Base-by-base conservation (phyloP, 2,329 filamentous ascomycete species). In the Epichloe sp. region DNA sequence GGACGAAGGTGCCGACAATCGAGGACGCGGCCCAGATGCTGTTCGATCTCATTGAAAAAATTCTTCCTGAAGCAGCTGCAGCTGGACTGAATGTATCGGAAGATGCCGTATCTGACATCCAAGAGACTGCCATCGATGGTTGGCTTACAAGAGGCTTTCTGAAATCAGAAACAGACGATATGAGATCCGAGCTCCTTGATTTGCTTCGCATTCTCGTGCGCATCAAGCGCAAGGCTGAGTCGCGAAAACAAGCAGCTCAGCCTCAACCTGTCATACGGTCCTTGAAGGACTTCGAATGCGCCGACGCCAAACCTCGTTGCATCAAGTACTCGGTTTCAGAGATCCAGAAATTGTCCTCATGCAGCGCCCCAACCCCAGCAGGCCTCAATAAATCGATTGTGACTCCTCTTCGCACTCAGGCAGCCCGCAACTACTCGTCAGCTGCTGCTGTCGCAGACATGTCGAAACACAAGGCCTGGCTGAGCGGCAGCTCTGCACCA, bases 121-220 rank as follows among this genome's bases (percentile, higher is more conserved):
- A 62, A 19, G 59, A 64, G 5, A 56, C 55, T 0, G 55, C 61
- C 3, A 53, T 64, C 11, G 56, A 60, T 1, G 52, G 56, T 19
- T 65, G 62, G 62, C 49, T 59, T 6, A 36, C 52, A 3, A 53
- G 59, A 12, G 61, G 61, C 0, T 58, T 58, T 15, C 53, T 65
- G n/a, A 52, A 55, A 4, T 55, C 49, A 8, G 52, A 61, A 6
- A 49, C 47, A 3, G 57, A 62, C 11, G 54, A 58, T 5, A 52
- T 64, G 23, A 61, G 57, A 23, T 47, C 57, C 0, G 55, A 57
- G 3, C 46, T 63, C 0, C 26, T 61, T 2, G 31, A 55, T 0
- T 41, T 62, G 1, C 51, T 67, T 3, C 56, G 58, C 5, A 45
- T 57, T 10, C 53, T 64, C 5, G 23, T 48, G 3, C 53, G 54